Percentiles rank a stretch among this genome's conserved stretches.
These are phyloP conservation scores for Syzygium malaccense DNA, from an alignment of 441 rosid species.

Conservation along the genomic window DNA sequence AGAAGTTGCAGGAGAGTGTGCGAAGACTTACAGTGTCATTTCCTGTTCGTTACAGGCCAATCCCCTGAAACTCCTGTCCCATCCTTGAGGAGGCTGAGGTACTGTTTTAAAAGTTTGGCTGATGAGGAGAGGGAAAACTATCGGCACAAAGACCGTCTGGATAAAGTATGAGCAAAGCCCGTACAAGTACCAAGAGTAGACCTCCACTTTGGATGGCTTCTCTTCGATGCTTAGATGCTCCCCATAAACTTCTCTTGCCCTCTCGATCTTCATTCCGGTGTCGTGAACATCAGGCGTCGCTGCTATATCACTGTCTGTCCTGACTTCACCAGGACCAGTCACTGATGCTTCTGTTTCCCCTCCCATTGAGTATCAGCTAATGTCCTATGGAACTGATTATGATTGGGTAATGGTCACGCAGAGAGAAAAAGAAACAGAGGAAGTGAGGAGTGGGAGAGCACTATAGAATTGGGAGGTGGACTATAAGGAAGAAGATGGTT, in stretches of 20 bases:
- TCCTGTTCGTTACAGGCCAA: constrained; percentile 20
- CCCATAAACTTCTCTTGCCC: constrained; percentile 7
- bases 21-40: constrained; percentile 31
- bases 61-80: constrained; percentile 13
- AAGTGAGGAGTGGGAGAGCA: background rate
- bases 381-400: background rate
- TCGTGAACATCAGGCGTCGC: constrained; percentile 9
- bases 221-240: constrained; percentile 2
- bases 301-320: background rate
- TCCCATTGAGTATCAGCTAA: background rate
- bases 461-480: background rate
- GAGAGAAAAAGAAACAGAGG: background rate
- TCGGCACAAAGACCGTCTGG: constrained; percentile 33
- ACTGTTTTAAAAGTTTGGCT: constrained; percentile 21
- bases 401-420: background rate
- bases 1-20: background rate
- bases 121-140: constrained; percentile 47
- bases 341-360: background rate
- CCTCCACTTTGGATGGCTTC: constrained; percentile 29
- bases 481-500: background rate
- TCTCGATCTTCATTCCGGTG: constrained; percentile 20
- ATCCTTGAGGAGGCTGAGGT: constrained; percentile 20
- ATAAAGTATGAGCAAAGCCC: constrained; percentile 44
- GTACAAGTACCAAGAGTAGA: constrained; percentile 45
- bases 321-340: background rate